These are phyloP conservation scores for Ustilago loliicola DNA, from an alignment of 1,284 basidiomycete genomes.

Conservation along the genomic window DNA sequence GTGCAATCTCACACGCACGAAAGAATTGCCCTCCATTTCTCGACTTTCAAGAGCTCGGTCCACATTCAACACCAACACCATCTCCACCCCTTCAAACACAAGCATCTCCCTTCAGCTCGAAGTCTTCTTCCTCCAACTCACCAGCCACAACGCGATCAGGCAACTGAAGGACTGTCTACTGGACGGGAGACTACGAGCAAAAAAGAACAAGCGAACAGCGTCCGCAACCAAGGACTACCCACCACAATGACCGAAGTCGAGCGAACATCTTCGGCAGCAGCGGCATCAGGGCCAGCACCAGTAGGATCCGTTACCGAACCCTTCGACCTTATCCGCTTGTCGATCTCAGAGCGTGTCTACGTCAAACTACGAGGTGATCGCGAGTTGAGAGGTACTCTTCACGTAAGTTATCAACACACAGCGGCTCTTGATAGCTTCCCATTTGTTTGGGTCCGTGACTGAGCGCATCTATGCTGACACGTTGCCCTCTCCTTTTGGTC, in stretches of 20 bases:
- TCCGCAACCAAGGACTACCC: neutral
- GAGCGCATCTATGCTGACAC: neutral
- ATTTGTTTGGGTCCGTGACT: neutral
- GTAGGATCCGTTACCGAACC: constrained; percentile 80
- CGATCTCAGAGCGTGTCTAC: constrained; percentile 94
- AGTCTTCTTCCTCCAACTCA: too few relatives aligned
- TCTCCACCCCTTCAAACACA: neutral
- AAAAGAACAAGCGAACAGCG: neutral
- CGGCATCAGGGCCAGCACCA: constrained; percentile 22
- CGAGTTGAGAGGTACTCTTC: constrained; percentile 90
- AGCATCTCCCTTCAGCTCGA: neutral
- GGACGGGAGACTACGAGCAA: neutral
- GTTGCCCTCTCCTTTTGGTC: neutral
- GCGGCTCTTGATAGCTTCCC: neutral
- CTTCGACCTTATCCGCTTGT: constrained; percentile 96
- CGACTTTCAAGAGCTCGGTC: constrained; percentile 19
- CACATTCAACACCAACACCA: constrained; percentile 19
- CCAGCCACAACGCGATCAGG: too few relatives aligned
- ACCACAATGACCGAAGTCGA: constrained; percentile 44
- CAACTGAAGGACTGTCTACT: too few relatives aligned
- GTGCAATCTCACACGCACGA: constrained; percentile 19
- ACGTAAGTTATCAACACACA: constrained; percentile 71
- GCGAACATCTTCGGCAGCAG: constrained; percentile 27
- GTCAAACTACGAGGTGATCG: constrained; percentile 96
- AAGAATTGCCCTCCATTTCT: constrained; percentile 6